Base-by-base conservation (phyloP, 495 filamentous ascomycete species). In the Penicillium angulare region DNA sequence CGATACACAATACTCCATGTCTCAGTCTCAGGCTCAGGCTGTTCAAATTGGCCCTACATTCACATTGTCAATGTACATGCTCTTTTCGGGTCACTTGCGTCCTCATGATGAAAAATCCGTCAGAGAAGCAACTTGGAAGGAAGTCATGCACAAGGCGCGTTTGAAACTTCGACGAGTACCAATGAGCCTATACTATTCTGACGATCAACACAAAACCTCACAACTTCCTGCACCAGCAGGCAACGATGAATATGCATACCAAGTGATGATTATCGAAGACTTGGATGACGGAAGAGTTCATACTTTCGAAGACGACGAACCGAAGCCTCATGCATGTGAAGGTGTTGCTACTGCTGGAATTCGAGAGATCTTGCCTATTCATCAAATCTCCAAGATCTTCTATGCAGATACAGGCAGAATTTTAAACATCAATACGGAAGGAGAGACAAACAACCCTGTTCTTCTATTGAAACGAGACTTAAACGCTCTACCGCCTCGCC, bases 351-450 rank as follows among this genome's bases (percentile, higher is more conserved):
- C 69, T 21, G 92, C 93, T 18, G 95, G 95, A 5, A 84, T 97
- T 16, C 77, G 90, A 24, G 88, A 95, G 56, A 77, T 83, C 22
- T 75, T 99, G 5, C 93, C 95, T 0, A 85, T 99, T 26, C 86
- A 95, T 63, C 86, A 97, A 59, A 83, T 97, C 8, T 89, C 90
- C 18, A 97, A 95, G 58, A 93, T 99, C 20, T 97, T 99, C 67
- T 99, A 97, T 57, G 92, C 93, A 12, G 90, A 97, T 56, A 96
- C 93, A 3, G 92, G 95, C 20, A 88, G 87, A 62, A 92, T 99
- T 15, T 79, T 99, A 27, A 95, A 95, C 49, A 96, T 97, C 49
- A 86, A 84, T 27, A 82, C 79, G 31, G 83, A 89, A 24, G 84
- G 83, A 4, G 88, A 90, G 55, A 83, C 83, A 5, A 95, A 89